Base-by-base conservation (phyloP, 352 stramenopile genomes). In the Globisporangium mamillatum region DNA sequence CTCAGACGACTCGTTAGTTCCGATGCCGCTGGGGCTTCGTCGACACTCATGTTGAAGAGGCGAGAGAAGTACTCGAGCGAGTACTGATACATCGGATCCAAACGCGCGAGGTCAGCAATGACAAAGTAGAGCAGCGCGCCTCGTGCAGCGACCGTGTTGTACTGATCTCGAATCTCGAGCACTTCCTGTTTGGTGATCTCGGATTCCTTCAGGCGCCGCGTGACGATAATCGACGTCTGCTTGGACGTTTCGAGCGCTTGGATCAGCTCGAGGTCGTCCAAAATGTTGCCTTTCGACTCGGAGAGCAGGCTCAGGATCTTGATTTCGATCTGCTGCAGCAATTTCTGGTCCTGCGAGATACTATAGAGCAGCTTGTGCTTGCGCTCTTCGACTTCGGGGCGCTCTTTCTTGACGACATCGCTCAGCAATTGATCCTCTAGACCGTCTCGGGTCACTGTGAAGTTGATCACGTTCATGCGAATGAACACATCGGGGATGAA, bases 391-490 rank as follows among this genome's bases (percentile, higher is more conserved):
- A 98, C 79, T 48, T 98, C 92, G 12, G 86, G 84, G 0, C 86
- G 74, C 55, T 98, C 93, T 68, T 88, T 77, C 22, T 81, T 76
- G 10, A 98, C 91, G 1, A 98, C 92, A 32, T 92, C 86, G 32
- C 90, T 90, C 9, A 98, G 75, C 14, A 98, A 68, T 71, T 98
- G 93, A 22, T 95, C 88, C 38, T 97, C 87, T 14, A 98, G 75
- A 1, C 93, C 93, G 3, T 93, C 84, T n/a, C 81, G 81, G 1
- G 92, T 98, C 27, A 98, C 93, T 0, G 87, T 97, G 64, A 98
- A 98, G 67, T 98, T 98, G 62, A 98, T 96, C 4, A 98, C 78
- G 56, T 92, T 98, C 32, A 97, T 90, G 60, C 92, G 93, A 62
- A 98, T 97, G 66, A 91, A 98, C 8, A 98, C 80, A 46, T 98